These are phyloP conservation scores for Monosporascus sp. DNA, from an alignment of 2,329 filamentous ascomycete species.

Conservation along the genomic window DNA sequence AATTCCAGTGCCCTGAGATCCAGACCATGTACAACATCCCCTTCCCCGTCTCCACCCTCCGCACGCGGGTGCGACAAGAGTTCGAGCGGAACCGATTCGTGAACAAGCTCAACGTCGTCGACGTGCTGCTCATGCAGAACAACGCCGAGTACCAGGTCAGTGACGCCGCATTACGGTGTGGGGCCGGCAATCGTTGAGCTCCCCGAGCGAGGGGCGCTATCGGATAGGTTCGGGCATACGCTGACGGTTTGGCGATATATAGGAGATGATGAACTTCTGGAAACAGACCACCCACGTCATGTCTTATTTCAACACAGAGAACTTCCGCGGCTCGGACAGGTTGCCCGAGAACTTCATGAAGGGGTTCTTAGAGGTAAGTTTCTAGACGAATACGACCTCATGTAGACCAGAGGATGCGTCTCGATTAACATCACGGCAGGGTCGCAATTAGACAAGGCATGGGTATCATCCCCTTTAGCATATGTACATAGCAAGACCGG, in stretches of 20 bases:
- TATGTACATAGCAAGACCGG: conserved; percentile 31
- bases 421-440: conserved; percentile 32
- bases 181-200: background rate
- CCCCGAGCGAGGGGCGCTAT: background rate
- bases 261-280: conserved; percentile 99
- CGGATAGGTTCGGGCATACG: background rate
- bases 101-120: conserved; percentile 79
- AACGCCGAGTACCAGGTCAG: conserved; percentile 88
- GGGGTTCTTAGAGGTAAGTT: conserved; percentile 85
- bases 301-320: conserved; percentile 90
- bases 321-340: conserved; percentile 67
- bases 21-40: conserved; percentile 95
- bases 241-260: conserved; percentile 7
- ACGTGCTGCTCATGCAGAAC: conserved; percentile 86
- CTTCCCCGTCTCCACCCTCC: conserved; percentile 78
- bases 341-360: conserved; percentile 88
- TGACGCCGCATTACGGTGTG: conserved; percentile 1
- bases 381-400: background rate
- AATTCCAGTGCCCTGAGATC: conserved; percentile 79
- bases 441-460: conserved; percentile 46
- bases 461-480: conserved; percentile 25
- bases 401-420: background rate
- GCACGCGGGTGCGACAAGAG: conserved; percentile 92
- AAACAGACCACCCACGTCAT: conserved; percentile 94
- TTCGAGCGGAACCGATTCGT: conserved; percentile 95